Percentiles rank a stretch among this genome's conserved stretches.
Evolutionary conservation across 441 rosid species (phyloP).

Genomic region (Gossypium gossypioides): DNA sequence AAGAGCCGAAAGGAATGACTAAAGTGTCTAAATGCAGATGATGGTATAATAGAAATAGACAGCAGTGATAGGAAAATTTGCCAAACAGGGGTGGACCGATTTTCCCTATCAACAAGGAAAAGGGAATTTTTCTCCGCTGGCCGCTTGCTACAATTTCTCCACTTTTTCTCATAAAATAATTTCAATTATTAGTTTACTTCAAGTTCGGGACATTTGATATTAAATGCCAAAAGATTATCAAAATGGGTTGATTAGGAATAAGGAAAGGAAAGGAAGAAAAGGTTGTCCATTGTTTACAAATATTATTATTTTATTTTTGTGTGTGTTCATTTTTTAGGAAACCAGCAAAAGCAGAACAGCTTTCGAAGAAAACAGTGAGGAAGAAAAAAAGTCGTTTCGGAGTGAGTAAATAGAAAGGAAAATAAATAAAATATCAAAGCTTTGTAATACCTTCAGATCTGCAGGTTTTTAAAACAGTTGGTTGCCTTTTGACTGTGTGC

Average conservation of each 20-base stretch:
- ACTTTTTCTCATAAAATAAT: not conserved
- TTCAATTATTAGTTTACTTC: not conserved
- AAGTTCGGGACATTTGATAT: not conserved
- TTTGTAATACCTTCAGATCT: constrained; percentile 28
- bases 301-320: not conserved
- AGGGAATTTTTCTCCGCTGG: not conserved
- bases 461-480: not conserved
- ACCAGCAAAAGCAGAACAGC: constrained; percentile 10
- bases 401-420: no score
- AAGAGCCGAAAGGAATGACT: not conserved
- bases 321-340: not conserved
- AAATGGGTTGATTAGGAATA: not conserved
- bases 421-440: not conserved
- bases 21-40: constrained; percentile 1
- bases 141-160: not conserved
- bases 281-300: not conserved
- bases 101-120: not conserved
- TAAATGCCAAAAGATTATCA: not conserved
- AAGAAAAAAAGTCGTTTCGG: constrained; percentile 13
- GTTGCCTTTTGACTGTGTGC: not conserved
- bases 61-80: not conserved
- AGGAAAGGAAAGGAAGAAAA: not conserved
- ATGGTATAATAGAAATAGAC: not conserved
- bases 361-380: constrained; percentile 6
- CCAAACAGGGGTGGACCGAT: not conserved